phyloP scores from a whole-genome alignment of 1,284 basidiomycete species.

The Mycena citricolor region DNA sequence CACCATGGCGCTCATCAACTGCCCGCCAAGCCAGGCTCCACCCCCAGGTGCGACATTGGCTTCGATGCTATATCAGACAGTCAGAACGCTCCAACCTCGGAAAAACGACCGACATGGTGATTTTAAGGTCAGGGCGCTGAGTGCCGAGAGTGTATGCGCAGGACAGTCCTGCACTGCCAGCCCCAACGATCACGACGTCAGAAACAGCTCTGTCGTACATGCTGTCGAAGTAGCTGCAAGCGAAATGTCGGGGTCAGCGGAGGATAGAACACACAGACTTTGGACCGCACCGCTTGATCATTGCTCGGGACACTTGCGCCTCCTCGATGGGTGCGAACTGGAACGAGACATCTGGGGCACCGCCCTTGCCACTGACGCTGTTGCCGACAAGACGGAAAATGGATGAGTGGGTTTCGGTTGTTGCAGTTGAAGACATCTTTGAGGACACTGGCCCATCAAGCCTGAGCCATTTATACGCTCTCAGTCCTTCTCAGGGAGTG shows the following conservation, averaged over 20 bases:
- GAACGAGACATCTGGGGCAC: too few relatives aligned
- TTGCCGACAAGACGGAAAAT: too few relatives aligned
- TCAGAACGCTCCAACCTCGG: not conserved
- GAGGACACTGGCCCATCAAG: too few relatives aligned
- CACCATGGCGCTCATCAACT: slow-evolving; percentile 84
- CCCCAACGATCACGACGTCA: slow-evolving; percentile 80
- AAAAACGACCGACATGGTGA: slow-evolving; percentile 56
- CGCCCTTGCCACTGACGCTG: too few relatives aligned
- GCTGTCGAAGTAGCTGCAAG: slow-evolving; percentile 60
- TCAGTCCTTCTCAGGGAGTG: too few relatives aligned
- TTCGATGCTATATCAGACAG: slow-evolving; percentile 51
- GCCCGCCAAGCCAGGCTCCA: slow-evolving; percentile 79
- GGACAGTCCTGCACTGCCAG: slow-evolving; percentile 77
- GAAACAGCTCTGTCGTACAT: slow-evolving; percentile 77
- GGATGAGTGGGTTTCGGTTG: too few relatives aligned
- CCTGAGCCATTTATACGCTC: too few relatives aligned
- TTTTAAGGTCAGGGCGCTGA: slow-evolving; percentile 70
- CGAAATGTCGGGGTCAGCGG: not conserved
- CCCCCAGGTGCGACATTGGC: slow-evolving; percentile 82
- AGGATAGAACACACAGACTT: not conserved
- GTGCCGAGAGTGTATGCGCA: slow-evolving; percentile 76
- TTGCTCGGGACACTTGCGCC: slow-evolving; percentile 74
- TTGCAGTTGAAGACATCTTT: too few relatives aligned
- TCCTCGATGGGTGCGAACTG: slow-evolving; percentile 75
- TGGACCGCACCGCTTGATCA: slow-evolving; percentile 65